phyloP scores from a whole-genome alignment of 2,329 filamentous ascomycete species.

The Leptographium wingfieldii region DNA sequence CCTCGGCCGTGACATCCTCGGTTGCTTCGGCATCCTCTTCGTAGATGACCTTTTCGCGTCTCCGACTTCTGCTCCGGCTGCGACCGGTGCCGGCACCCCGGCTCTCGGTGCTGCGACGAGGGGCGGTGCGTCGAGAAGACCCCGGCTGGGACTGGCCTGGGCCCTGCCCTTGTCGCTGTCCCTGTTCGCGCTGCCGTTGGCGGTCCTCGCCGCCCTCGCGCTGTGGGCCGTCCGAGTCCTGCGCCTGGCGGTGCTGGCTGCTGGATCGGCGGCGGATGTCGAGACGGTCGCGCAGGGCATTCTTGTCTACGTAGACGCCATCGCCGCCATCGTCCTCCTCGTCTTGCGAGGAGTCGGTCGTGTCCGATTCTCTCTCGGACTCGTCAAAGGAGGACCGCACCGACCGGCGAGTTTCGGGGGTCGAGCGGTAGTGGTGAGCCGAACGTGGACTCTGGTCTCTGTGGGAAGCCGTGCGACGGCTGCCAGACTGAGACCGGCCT shows the following conservation, averaged over 20 bases:
- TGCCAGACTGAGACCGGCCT: slow-evolving; percentile 17
- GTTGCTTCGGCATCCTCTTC: slow-evolving; percentile 9
- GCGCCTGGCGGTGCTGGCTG: background rate
- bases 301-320: slow-evolving; percentile 1
- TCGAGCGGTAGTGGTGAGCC: slow-evolving; percentile 24
- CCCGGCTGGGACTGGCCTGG: background rate
- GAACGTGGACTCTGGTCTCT: slow-evolving; percentile 22
- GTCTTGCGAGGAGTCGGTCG: slow-evolving; percentile 22
- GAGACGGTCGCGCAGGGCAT: slow-evolving; percentile 8
- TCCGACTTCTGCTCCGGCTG: background rate
- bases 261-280: slow-evolving; percentile 1
- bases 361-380: slow-evolving; percentile 27
- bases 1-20: slow-evolving; percentile 3
- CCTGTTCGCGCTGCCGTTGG: background rate
- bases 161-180: background rate
- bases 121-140: background rate
- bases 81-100: slow-evolving; percentile 5
- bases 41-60: slow-evolving; percentile 6
- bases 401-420: slow-evolving; percentile 22
- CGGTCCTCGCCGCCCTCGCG: background rate
- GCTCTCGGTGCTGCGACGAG: slow-evolving; percentile 5
- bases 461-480: slow-evolving; percentile 17
- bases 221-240: background rate
- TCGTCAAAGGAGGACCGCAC: slow-evolving; percentile 24
- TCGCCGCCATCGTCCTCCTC: slow-evolving; percentile 16